These are phyloP conservation scores for Flaveria bidentis DNA, from an alignment of 129 eudicot genomes.

Conservation along the genomic window DNA sequence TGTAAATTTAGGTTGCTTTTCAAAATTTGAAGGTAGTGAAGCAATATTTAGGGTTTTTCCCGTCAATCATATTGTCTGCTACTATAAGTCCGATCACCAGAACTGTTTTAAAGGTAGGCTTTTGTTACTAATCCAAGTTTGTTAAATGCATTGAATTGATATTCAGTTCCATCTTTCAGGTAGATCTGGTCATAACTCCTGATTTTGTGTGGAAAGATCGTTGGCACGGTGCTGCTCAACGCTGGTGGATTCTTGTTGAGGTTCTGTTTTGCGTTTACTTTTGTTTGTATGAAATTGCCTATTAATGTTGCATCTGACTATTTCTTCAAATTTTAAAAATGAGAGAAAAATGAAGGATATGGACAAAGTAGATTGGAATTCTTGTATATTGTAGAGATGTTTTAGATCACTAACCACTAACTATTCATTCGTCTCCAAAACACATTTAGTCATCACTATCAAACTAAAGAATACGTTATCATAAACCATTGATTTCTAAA, in stretches of 20 bases:
- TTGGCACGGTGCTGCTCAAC: slow-evolving; percentile 92
- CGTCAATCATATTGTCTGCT: slow-evolving; percentile 87
- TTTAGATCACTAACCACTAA: neutral
- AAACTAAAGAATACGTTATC: slow-evolving; percentile 5
- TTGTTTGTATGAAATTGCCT: slow-evolving; percentile 6
- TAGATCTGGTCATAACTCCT: slow-evolving; percentile 83
- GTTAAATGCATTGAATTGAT: slow-evolving; percentile 20
- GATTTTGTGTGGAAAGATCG: slow-evolving; percentile 98
- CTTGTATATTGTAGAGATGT: neutral
- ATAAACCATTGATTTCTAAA: neutral
- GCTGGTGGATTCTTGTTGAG: slow-evolving; percentile 99
- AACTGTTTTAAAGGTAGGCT: slow-evolving; percentile 89
- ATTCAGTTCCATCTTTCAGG: slow-evolving; percentile 44
- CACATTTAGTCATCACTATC: slow-evolving; percentile 1
- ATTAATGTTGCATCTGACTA: slow-evolving; percentile 17
- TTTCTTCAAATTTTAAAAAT: slow-evolving; percentile 1
- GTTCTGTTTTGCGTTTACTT: slow-evolving; percentile 41
- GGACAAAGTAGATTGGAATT: slow-evolving; percentile 13
- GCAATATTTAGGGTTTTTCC: slow-evolving; percentile 86
- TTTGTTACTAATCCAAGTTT: slow-evolving; percentile 17
- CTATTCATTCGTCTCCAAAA: neutral
- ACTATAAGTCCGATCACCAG: slow-evolving; percentile 98
- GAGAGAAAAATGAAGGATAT: neutral
- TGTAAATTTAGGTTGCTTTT: slow-evolving; percentile 22
- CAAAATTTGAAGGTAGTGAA: slow-evolving; percentile 60